These are phyloP conservation scores for Aspergillus sp. DNA, from an alignment of 2,329 filamentous ascomycete species.

Conservation along the genomic window DNA sequence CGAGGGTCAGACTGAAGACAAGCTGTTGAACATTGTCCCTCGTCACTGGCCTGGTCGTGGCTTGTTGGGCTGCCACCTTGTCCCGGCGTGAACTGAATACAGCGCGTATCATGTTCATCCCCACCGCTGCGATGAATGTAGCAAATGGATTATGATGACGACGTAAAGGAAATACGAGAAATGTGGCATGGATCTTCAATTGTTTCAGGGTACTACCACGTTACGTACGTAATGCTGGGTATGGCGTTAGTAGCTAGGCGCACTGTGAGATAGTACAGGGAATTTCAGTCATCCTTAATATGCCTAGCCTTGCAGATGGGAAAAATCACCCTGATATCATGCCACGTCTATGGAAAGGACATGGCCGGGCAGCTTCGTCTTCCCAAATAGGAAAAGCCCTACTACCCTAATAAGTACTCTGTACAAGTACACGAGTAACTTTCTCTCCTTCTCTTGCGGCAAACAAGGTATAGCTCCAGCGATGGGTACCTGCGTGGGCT, in stretches of 20 bases:
- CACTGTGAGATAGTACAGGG: too few relatives aligned
- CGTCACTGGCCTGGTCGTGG: slow-evolving; percentile 86
- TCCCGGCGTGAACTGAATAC: slow-evolving; percentile 55
- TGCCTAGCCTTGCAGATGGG: too few relatives aligned
- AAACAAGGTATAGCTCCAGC: too few relatives aligned
- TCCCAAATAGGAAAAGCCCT: too few relatives aligned
- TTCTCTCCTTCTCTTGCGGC: too few relatives aligned
- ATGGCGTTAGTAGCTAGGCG: neutral
- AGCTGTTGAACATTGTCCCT: slow-evolving; percentile 67
- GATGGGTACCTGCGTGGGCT: too few relatives aligned
- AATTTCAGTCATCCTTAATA: too few relatives aligned
- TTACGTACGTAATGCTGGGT: neutral
- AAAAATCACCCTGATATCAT: too few relatives aligned
- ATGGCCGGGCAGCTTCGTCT: too few relatives aligned
- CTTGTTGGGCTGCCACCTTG: slow-evolving; percentile 79
- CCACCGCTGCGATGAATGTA: neutral
- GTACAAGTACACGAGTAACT: too few relatives aligned
- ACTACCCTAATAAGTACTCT: too few relatives aligned
- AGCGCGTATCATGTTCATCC: neutral
- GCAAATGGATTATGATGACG: neutral
- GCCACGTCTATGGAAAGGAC: too few relatives aligned
- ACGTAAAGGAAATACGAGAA: slow-evolving; percentile 3
- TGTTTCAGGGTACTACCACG: neutral
- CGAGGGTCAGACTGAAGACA: slow-evolving; percentile 42
- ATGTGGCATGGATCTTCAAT: slow-evolving; percentile 11